These are phyloP conservation scores for Persicaria tinctoria DNA, from an alignment of 148 eudicot genomes.

Conservation along the genomic window DNA sequence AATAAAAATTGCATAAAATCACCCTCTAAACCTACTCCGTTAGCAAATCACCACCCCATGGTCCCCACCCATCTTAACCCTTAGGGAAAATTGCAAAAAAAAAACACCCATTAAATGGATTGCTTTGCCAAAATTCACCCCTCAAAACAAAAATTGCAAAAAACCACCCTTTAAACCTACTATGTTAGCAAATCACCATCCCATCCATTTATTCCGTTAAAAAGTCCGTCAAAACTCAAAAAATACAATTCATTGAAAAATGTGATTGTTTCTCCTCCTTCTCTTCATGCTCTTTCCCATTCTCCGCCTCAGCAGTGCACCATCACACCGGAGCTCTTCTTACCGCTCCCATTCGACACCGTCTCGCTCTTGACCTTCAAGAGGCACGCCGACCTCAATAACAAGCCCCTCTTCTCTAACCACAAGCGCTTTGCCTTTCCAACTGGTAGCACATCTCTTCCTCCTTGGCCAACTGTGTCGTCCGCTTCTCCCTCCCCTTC, in stretches of 20 bases:
- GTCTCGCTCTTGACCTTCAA: constrained; percentile 31
- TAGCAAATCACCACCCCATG: too few species aligned
- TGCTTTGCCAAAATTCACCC: too few species aligned
- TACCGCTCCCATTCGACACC: constrained; percentile 25
- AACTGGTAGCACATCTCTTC: constrained; percentile 72
- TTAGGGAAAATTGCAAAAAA: too few species aligned
- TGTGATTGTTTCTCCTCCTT: background rate
- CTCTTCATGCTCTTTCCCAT: constrained; percentile 37
- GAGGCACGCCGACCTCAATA: constrained; percentile 30
- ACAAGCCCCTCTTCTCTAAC: constrained; percentile 37
- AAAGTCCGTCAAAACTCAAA: too few species aligned
- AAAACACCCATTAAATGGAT: too few species aligned
- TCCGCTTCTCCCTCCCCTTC: constrained; percentile 33
- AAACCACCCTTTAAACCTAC: too few species aligned
- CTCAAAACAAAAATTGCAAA: too few species aligned
- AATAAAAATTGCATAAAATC: too few species aligned
- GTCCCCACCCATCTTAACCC: too few species aligned
- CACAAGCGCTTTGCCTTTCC: constrained; percentile 28
- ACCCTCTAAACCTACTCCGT: too few species aligned
- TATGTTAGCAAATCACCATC: too few species aligned
- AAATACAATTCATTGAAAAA: background rate
- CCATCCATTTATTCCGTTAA: too few species aligned
- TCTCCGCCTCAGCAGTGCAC: constrained; percentile 33
- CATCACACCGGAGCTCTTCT: constrained; percentile 12
- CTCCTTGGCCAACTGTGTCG: constrained; percentile 43